phyloP scores from a whole-genome alignment of 2,329 filamentous ascomycete genomes.

The Aspergillus spinulosporus region DNA sequence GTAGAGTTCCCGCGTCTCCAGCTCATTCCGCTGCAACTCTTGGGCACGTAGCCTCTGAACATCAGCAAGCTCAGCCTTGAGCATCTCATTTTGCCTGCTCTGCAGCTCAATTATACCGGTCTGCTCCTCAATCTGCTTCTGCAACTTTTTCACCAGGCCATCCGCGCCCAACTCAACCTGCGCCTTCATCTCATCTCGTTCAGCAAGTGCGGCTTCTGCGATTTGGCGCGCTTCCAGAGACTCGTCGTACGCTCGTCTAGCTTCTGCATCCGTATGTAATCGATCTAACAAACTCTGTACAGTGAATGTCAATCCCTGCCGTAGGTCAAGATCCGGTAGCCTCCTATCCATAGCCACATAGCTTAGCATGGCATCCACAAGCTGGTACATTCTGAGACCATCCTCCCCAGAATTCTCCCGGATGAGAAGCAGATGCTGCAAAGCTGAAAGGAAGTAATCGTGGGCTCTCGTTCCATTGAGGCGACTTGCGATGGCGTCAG shows the following conservation, averaged over 20 bases:
- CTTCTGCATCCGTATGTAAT: slow-evolving; percentile 93
- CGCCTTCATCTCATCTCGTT: slow-evolving; percentile 90
- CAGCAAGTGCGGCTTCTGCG: slow-evolving; percentile 91
- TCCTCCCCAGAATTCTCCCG: slow-evolving; percentile 90
- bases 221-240: slow-evolving; percentile 86
- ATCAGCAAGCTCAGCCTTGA: slow-evolving; percentile 87
- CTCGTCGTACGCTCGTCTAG: slow-evolving; percentile 87
- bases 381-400: slow-evolving; percentile 89
- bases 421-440: slow-evolving; percentile 93
- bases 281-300: slow-evolving; percentile 94
- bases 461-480: slow-evolving; percentile 81
- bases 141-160: slow-evolving; percentile 86
- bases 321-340: slow-evolving; percentile 93
- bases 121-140: slow-evolving; percentile 93
- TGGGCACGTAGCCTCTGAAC: slow-evolving; percentile 82
- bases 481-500: slow-evolving; percentile 85
- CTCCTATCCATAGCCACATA: slow-evolving; percentile 98
- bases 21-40: slow-evolving; percentile 89
- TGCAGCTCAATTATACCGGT: slow-evolving; percentile 87
- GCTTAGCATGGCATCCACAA: slow-evolving; percentile 97
- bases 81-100: slow-evolving; percentile 76
- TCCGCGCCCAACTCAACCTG: slow-evolving; percentile 89
- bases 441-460: slow-evolving; percentile 92
- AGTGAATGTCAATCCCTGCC: slow-evolving; percentile 95
- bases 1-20: slow-evolving; percentile 94